These are phyloP conservation scores for Chrysopogon serrulatus DNA, from an alignment of 176 grass and related monocot genomes.

Conservation along the genomic window DNA sequence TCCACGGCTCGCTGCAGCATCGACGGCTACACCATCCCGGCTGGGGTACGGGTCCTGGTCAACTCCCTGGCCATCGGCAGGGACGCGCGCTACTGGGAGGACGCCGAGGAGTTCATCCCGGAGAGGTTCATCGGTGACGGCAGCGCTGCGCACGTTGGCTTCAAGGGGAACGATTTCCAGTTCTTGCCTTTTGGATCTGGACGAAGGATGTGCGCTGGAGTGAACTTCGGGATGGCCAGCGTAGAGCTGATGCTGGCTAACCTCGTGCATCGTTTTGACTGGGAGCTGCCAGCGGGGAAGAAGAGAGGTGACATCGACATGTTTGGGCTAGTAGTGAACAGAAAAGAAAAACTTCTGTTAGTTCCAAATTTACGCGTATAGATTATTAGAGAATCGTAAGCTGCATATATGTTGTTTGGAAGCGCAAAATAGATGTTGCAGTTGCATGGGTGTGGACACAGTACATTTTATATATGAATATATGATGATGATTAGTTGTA, in stretches of 20 bases:
- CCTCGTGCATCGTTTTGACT: not conserved
- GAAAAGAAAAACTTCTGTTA: constrained; percentile 27
- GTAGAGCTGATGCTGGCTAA: constrained; percentile 1
- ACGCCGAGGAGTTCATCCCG: not conserved
- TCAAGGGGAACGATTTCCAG: not conserved
- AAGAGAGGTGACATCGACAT: constrained; percentile 5
- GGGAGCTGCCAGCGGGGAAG: not conserved
- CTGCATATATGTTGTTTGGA: too few relatives aligned
- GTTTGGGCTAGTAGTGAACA: constrained; percentile 17
- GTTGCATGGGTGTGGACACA: too few relatives aligned
- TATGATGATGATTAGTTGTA: too few relatives aligned
- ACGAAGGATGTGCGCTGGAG: not conserved
- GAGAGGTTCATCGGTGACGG: not conserved
- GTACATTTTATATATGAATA: too few relatives aligned
- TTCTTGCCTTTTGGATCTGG: not conserved
- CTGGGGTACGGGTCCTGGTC: not conserved
- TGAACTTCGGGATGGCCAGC: not conserved
- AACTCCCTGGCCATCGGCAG: not conserved
- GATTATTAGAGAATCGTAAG: too few relatives aligned
- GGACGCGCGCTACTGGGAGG: not conserved
- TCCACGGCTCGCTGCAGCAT: constrained; percentile 30
- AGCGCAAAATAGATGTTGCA: too few relatives aligned
- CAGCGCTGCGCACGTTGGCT: not conserved
- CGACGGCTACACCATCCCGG: constrained; percentile 23
- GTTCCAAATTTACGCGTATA: not conserved